Evolutionary conservation across 139 green algal species (phyloP), one percentile per base, ranked within the genome.

Genomic region (Coccomyxa sp.): DNA sequence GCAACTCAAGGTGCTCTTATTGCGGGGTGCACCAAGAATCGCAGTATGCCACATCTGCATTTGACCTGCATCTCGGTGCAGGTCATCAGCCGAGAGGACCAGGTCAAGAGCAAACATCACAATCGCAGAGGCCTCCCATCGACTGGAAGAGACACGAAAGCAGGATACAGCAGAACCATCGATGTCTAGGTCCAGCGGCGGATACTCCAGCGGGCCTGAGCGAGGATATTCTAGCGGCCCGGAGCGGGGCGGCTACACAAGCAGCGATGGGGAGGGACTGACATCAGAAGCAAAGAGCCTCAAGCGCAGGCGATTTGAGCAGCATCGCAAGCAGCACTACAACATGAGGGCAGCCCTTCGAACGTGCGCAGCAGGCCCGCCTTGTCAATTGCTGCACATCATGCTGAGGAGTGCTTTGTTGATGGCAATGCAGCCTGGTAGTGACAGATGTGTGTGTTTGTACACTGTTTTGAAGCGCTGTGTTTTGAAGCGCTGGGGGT

Each of bases 291-390:
- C 15, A 27, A 57, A 71, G 45, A 28, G 16, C 25, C n/a, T 81
- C 13, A 85, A 85, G 81, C 74, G 81, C n/a, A 74, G 58, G n/a
- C n/a, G 58, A 0, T 85, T 85, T 32, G 32, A 82, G 31, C 25
- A 31, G 63, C 76, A 38, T 13, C 82, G 82, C 31, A 67, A 58
- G 32, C 13, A 79, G 45, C 82, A 85, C 63, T 85, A 82, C 76
- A 27, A 85, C 58, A 85, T 85, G 82, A 27, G 30, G 23, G 58
- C 15, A 74, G 78, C 38, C 30, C 30, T 16, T 21, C 27, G 1
- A 80, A 32, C 18, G 13, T 13, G 30, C 30, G 30, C 31, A 28
- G 31, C 76, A 80, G 17, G 4, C 17, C 31, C 31, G 30, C 71
- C 17, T 1, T 30, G 23, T 78, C 25, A 7, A 45, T 16, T 58